These are phyloP conservation scores for Nannochloris sp. DNA, from an alignment of 139 green algal species.

Conservation along the genomic window DNA sequence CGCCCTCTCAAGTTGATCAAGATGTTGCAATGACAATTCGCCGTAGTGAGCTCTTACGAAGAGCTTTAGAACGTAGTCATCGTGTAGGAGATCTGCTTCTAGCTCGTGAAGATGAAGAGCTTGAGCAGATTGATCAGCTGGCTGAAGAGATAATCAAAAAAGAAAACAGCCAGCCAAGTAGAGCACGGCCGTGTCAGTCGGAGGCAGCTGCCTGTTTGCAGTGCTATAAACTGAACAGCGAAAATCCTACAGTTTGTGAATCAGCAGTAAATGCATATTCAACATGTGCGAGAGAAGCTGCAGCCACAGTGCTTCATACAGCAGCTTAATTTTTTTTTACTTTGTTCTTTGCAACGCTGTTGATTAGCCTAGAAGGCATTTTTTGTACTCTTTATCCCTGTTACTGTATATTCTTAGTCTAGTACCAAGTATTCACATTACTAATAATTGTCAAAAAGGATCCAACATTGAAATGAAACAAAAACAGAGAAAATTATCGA, in stretches of 20 bases:
- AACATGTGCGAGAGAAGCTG: constrained; percentile 1
- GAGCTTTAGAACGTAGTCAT: constrained; percentile 20
- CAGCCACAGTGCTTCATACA: not conserved
- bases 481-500: not conserved
- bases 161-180: constrained; percentile 22
- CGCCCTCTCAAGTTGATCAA: not conserved
- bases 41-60: constrained; percentile 7
- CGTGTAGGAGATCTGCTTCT: constrained; percentile 41
- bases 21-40: not conserved
- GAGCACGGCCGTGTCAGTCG: not conserved
- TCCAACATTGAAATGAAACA: not conserved
- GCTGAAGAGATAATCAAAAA: constrained; percentile 33
- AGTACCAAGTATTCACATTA: not conserved
- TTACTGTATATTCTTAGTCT: not conserved
- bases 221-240: constrained; percentile 15
- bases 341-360: not conserved
- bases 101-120: constrained; percentile 36
- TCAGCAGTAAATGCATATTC: constrained; percentile 16
- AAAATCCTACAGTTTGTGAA: constrained; percentile 13
- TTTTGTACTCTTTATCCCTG: not conserved
- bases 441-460: not conserved
- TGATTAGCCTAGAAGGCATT: too few species aligned
- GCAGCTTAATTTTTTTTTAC: not conserved
- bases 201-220: constrained; percentile 8
- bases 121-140: constrained; percentile 22